Base-by-base conservation (phyloP, 306 rosid species). In the Medicago lupulina region DNA sequence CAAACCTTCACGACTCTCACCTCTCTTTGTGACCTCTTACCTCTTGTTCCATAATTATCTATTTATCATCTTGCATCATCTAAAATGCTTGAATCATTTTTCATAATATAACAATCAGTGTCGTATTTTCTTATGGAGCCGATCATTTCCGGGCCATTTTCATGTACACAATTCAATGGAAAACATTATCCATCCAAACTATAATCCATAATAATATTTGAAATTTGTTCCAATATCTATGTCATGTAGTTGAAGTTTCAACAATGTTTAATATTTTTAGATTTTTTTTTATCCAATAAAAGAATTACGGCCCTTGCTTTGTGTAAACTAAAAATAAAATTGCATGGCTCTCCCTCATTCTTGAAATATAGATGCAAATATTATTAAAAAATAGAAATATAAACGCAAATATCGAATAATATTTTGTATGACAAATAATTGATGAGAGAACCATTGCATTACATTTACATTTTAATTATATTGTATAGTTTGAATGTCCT, bases 21-120 rank as follows among this genome's bases (percentile, higher is more conserved):
- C 69, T 54, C 40, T 8, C 58, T 21, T 71, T 50, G 19, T 50
- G 55, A 53, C 11, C 41, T 14, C 70, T 38, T n/a, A 34, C 69
- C 75, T 63, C 66, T 47, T 31, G 23, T 67, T 76, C 34, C 17
- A 17, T 13, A 31, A 44, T 55, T 41, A 31, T 73, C 38, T 75
- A 76, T 41, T 72, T 1, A 59, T 66, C 36, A 11, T 50, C 13
- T 71, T 36, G 64, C 68, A 41, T 80, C 47, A 46, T 74, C 50
- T 62, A n/a, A 47, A 49, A 73, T 67, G 70, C 74, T 46, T 57
- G 74, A 73, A 54, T 39, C 18, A 11, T 49, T 41, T 9, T 79
- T 53, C 74, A 16, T 13, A 13, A 40, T 51, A 53, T 31, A 60
- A 39, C 47, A 63, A 3, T 12, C 16, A 12, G 43, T 50, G 16